A percentile compares a stretch with the other conserved stretches of the same genome.
These are phyloP conservation scores for Rhizophora mangle DNA, from an alignment of 345 rosid genomes.

Conservation along the genomic window DNA sequence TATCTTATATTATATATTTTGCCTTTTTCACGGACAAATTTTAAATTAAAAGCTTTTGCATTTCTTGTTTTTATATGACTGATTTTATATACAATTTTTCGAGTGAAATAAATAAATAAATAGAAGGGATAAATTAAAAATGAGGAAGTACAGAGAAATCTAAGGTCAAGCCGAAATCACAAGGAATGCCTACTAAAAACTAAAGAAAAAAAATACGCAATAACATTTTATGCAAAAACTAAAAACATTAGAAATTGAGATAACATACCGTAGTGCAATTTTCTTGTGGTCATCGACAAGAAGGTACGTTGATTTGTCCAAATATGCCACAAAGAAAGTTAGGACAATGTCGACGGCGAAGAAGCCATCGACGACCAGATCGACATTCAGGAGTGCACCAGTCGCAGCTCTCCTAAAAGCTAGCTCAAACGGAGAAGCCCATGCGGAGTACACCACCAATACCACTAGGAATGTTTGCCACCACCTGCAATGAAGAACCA, in stretches of 20 bases:
- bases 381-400: slow-evolving; percentile 49
- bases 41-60: too few relatives aligned
- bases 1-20: too few relatives aligned
- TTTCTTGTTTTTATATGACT: too few relatives aligned
- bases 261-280: slow-evolving; percentile 53
- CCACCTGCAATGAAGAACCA: slow-evolving; percentile 35
- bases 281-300: slow-evolving; percentile 73
- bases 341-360: slow-evolving; percentile 74
- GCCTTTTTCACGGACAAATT: too few relatives aligned
- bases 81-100: too few relatives aligned
- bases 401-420: slow-evolving; percentile 61
- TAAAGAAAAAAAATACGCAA: too few relatives aligned
- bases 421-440: slow-evolving; percentile 81
- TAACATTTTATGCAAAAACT: background rate
- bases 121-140: too few relatives aligned
- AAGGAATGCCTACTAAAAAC: too few relatives aligned
- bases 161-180: too few relatives aligned
- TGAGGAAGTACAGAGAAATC: too few relatives aligned
- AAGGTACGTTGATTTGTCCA: slow-evolving; percentile 72
- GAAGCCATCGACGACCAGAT: slow-evolving; percentile 71
- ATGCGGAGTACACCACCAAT: slow-evolving; percentile 79
- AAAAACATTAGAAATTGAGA: background rate
- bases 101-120: too few relatives aligned
- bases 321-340: slow-evolving; percentile 87
- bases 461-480: slow-evolving; percentile 79